Evolutionary conservation across 2,329 filamentous ascomycete genomes (phyloP), one percentile per base, ranked within the genome.

Genomic region (Penicillium sp.): DNA sequence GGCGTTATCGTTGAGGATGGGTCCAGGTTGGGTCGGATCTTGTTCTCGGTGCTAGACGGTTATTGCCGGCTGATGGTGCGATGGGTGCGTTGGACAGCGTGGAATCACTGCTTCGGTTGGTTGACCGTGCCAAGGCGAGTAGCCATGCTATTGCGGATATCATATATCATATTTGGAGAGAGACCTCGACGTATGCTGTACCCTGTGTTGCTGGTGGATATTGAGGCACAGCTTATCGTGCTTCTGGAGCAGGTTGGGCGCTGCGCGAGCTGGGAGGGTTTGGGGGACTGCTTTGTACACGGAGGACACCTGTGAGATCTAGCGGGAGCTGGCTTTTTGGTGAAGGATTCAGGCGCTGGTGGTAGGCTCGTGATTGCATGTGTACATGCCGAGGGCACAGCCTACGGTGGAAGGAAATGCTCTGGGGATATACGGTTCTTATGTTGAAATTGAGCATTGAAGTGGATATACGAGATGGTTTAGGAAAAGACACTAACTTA

Each of bases 381-480:
- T 41, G 43, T 48, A n/a, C n/a, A 2, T 52, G 50, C 43, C 50
- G 50, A 52, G 50, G 36, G 35, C 8, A 26, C n/a, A n/a, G n/a
- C n/a, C 26, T 11, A 35, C 23, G 26, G 26, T 41, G 32, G 27
- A 16, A 48, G 8, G 16, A 38, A 3, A 1, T n/a, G 16, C n/a
- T n/a, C 23, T n/a, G 35, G 35, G 35, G 14, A 10, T 14, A 41
- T 10, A 23, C n/a, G 7, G 19, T 16, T 48, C 36, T 41, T 35
- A 43, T 43, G n/a, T 42, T 49, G 2, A 7, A 32, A 26, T 34
- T 29, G 36, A 41, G 36, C 3, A 23, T 23, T 23, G 23, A 23
- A 48, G 36, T 18, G 30, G n/a, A 38, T 38, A 41, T 32, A 30
- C 19, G 39, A 29, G 35, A 49, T 43, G 23, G 9, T 29, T 19